A percentile compares a stretch with the other conserved stretches of the same genome.
Evolutionary conservation across 2,329 filamentous ascomycete genomes (phyloP).

Genomic region (Onygenales sp.): DNA sequence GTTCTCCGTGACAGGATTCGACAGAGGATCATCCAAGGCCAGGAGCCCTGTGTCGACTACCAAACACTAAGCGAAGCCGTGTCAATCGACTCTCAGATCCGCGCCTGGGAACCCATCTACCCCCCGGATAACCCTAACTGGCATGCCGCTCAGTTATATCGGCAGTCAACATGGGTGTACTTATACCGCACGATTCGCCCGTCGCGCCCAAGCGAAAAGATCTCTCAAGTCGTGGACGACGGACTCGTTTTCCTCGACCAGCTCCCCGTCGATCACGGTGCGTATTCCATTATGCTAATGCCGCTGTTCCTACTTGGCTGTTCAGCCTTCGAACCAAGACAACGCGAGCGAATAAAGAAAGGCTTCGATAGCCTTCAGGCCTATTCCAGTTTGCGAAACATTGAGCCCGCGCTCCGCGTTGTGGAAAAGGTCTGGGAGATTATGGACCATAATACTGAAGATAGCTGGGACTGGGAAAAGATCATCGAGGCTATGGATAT

Average conservation of each 20-base stretch:
- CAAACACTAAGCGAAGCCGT: conserved; percentile 61
- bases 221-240: conserved; percentile 49
- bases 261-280: conserved; percentile 45
- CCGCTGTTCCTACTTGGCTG: conserved; percentile 54
- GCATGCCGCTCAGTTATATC: conserved; percentile 49
- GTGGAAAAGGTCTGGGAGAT: conserved; percentile 50
- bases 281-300: conserved; percentile 51
- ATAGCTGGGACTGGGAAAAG: conserved; percentile 56
- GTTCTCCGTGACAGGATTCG: conserved; percentile 66
- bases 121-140: conserved; percentile 43
- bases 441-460: conserved; percentile 48
- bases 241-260: conserved; percentile 48
- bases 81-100: conserved; percentile 65
- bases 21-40: conserved; percentile 50
- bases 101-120: conserved; percentile 60
- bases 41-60: conserved; percentile 64
- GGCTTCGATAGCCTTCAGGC: conserved; percentile 47
- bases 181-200: conserved; percentile 52
- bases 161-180: conserved; percentile 55
- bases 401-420: conserved; percentile 45
- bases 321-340: conserved; percentile 46
- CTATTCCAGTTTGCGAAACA: conserved; percentile 50
- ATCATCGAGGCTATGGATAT: conserved; percentile 49
- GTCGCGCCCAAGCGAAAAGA: conserved; percentile 45
- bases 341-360: conserved; percentile 45